These are phyloP conservation scores for Hyaloscypha variabilis DNA, from an alignment of 495 filamentous ascomycete genomes.

Conservation along the genomic window DNA sequence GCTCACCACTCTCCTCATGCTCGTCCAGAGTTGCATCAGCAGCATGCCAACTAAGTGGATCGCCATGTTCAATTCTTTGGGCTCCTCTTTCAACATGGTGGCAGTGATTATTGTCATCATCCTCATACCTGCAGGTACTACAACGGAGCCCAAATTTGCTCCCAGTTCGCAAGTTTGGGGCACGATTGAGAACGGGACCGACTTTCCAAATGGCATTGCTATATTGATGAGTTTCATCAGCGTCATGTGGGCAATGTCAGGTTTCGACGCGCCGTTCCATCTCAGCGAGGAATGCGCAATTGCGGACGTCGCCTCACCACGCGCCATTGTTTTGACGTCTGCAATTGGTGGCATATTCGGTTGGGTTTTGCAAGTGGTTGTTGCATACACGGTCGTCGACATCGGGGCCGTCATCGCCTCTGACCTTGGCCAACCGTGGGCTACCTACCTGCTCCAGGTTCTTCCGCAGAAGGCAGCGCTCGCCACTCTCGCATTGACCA, in stretches of 20 bases:
- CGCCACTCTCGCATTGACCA: slow-evolving; percentile 67
- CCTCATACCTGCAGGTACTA: slow-evolving; percentile 63
- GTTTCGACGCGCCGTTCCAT: slow-evolving; percentile 76
- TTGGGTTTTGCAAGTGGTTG: slow-evolving; percentile 73
- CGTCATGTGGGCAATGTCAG: slow-evolving; percentile 54
- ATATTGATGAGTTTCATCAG: slow-evolving; percentile 75
- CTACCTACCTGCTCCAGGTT: slow-evolving; percentile 71
- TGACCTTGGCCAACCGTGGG: slow-evolving; percentile 72
- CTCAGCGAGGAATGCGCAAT: slow-evolving; percentile 76
- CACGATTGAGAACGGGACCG: slow-evolving; percentile 62
- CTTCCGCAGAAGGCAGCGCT: slow-evolving; percentile 64
- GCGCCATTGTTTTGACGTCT: slow-evolving; percentile 73
- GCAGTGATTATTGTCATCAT: slow-evolving; percentile 68
- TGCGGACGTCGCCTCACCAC: slow-evolving; percentile 70
- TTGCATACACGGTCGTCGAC: slow-evolving; percentile 75
- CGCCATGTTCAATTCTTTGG: slow-evolving; percentile 70
- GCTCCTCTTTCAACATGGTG: slow-evolving; percentile 72
- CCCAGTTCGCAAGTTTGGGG: slow-evolving; percentile 64
- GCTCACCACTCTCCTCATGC: slow-evolving; percentile 65
- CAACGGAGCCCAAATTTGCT: slow-evolving; percentile 59
- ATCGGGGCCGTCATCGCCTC: slow-evolving; percentile 61
- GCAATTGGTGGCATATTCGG: slow-evolving; percentile 69
- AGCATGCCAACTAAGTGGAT: slow-evolving; percentile 74
- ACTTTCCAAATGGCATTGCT: slow-evolving; percentile 68
- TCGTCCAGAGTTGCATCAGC: slow-evolving; percentile 69